Base-by-base conservation (phyloP, 768 basidiomycete species). In the Austroboletus festivus region DNA sequence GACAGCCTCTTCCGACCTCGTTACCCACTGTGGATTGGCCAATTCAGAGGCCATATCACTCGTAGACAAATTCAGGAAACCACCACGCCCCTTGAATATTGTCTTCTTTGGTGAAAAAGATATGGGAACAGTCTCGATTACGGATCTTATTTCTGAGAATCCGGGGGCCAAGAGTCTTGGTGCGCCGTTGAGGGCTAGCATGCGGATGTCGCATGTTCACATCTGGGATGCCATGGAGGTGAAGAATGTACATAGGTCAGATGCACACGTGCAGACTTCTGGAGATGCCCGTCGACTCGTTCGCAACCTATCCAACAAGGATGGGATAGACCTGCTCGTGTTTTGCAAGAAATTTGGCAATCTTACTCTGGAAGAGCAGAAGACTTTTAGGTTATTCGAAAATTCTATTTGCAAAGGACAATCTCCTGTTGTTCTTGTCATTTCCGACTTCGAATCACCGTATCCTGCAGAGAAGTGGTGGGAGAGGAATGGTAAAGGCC, bases 91-190 rank as follows among this genome's bases (percentile, higher is more conserved):
- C 2, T 8, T 31, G 21, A 71, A 71, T 37, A 44, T 71, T n/a
- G 53, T 73, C 18, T 22, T 72, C 12, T 72, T 73, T 35, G 72
- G 71, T 1, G 65, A 72, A 40, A n/a, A n/a, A n/a, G n/a, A n/a
- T n/a, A n/a, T n/a, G n/a, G n/a, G n/a, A n/a, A n/a, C n/a, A n/a
- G n/a, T n/a, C n/a, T n/a, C n/a, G n/a, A 28, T 28, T 12, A 28
- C 12, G 7, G 28, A 28, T 6, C 28, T 28, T 12, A 28, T 28
- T 5, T 5, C 28, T 28, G 7, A 12, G 28, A 28, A 28, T 28
- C 12, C 28, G 28, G 28, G 5, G 12, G 28, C 28, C n/a, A n/a
- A n/a, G n/a, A n/a, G n/a, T n/a, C n/a, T n/a, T n/a, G n/a, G n/a
- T n/a, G n/a, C n/a, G n/a, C n/a, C n/a, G n/a, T n/a, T n/a, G 7